A percentile compares a stretch with the other conserved stretches of the same genome.
Evolutionary conservation across 2,329 filamentous ascomycete species (phyloP).

Genomic region (Penicillium polonicum): DNA sequence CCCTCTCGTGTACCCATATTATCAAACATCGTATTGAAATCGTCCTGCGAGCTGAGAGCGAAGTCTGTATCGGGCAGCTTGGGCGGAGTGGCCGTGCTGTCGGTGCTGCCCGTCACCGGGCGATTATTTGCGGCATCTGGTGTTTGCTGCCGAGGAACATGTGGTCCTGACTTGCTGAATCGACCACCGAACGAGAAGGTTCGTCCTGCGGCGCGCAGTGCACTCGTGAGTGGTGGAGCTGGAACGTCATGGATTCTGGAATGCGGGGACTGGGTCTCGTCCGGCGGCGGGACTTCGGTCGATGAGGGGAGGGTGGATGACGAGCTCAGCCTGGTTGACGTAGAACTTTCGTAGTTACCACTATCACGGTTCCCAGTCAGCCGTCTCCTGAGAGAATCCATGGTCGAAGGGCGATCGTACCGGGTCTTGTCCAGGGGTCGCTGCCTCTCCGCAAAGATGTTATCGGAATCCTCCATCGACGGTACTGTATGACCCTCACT

Average conservation of each 20-base stretch:
- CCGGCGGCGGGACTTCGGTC: conserved; percentile 47
- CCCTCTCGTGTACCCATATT: conserved; percentile 40
- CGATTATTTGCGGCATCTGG: conserved; percentile 37
- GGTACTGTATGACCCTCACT: conserved; percentile 37
- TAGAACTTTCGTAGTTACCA: conserved; percentile 49
- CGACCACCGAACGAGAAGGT: conserved; percentile 56
- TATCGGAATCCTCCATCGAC: conserved; percentile 40
- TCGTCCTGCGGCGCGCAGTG: conserved; percentile 48
- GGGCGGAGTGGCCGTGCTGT: conserved; percentile 52
- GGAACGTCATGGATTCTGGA: conserved; percentile 45
- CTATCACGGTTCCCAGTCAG: conserved; percentile 45
- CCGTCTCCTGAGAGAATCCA: conserved; percentile 21
- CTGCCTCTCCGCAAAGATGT: conserved; percentile 40
- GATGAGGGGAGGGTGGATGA: conserved; percentile 57
- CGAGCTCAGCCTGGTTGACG: conserved; percentile 54
- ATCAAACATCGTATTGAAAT: conserved; percentile 55
- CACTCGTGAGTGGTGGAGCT: conserved; percentile 40
- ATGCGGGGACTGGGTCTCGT: conserved; percentile 38
- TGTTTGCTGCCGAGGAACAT: conserved; percentile 23
- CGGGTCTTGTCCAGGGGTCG: conserved; percentile 36
- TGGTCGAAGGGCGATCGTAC: conserved; percentile 31
- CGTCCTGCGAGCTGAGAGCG: conserved; percentile 41
- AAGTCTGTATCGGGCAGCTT: conserved; percentile 50
- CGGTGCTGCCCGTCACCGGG: conserved; percentile 53
- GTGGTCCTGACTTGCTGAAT: conserved; percentile 33